Percentiles rank a stretch among this genome's conserved stretches.
phyloP scores from a whole-genome alignment of 1,284 basidiomycete species.

The Puccinia brachypodii region DNA sequence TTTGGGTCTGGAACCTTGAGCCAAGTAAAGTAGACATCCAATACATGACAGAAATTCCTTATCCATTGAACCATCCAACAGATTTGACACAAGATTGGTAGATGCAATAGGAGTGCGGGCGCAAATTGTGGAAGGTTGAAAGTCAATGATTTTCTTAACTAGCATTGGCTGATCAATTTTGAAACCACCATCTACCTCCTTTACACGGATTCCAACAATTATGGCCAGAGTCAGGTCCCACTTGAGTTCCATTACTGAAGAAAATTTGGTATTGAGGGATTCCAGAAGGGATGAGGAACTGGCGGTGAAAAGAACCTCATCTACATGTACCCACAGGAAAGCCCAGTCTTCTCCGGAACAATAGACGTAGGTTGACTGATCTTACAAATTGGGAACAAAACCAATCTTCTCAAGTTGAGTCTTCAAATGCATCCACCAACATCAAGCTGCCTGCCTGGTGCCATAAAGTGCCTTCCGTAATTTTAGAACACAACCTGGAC shows the following conservation, averaged over 20 bases:
- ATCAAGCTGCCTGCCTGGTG: background rate
- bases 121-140: background rate
- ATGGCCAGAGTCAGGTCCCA: background rate
- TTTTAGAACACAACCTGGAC: too few species aligned
- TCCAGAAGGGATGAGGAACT: background rate
- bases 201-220: background rate
- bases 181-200: background rate
- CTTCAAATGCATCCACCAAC: constrained; percentile 29
- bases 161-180: background rate
- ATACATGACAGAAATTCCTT: background rate
- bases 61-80: background rate
- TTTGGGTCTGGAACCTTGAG: background rate
- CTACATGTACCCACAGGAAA: constrained; percentile 14
- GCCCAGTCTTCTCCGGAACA: background rate
- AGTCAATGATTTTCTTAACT: background rate
- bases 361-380: background rate
- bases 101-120: background rate
- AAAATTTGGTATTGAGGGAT: background rate
- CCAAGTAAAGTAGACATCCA: background rate
- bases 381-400: background rate
- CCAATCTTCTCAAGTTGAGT: background rate
- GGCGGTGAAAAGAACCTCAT: background rate
- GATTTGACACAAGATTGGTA: background rate
- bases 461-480: constrained; percentile 14
- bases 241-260: background rate